Evolutionary conservation across 306 rosid species (phyloP).

Genomic region (Cucumis cinereus): DNA sequence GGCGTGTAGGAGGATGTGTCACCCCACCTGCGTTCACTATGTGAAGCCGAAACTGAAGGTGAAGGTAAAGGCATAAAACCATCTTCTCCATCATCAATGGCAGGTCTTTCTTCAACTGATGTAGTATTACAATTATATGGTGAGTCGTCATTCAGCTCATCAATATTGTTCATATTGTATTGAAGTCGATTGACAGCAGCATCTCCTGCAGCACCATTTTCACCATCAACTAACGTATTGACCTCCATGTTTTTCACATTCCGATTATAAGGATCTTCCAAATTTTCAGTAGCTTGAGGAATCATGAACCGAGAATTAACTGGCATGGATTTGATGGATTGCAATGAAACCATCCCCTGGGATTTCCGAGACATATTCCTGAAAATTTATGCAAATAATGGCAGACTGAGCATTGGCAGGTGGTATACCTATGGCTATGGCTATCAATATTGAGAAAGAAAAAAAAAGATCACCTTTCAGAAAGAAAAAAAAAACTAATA

Average conservation of each 20-base stretch:
- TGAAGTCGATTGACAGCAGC: constrained; percentile 27
- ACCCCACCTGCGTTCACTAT: constrained; percentile 63
- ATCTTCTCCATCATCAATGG: constrained; percentile 43
- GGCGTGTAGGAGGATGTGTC: constrained; percentile 68
- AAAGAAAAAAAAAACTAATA: constrained; percentile 13
- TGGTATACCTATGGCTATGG: constrained; percentile 14
- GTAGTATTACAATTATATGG: constrained; percentile 42
- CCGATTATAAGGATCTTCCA: constrained; percentile 22
- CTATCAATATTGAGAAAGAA: constrained; percentile 16
- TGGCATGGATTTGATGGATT: constrained; percentile 59
- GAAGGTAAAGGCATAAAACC: constrained; percentile 36
- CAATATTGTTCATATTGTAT: constrained; percentile 25
- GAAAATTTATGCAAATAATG: constrained; percentile 30
- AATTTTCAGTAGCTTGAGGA: constrained; percentile 20
- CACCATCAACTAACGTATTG: constrained; percentile 26
- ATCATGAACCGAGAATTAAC: constrained; percentile 38
- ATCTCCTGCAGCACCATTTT: constrained; percentile 38
- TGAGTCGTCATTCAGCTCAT: constrained; percentile 58
- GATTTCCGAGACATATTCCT: constrained; percentile 50
- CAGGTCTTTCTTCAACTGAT: constrained; percentile 34
- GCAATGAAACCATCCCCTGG: constrained; percentile 33
- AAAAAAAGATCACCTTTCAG: constrained; percentile 22
- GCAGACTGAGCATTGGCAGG: constrained; percentile 22
- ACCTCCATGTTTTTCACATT: constrained; percentile 24
- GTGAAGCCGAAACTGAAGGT: constrained; percentile 42